Conservation (phyloP, 2,329 filamentous ascomycete species). For the Zasmidium cellare region DNA sequence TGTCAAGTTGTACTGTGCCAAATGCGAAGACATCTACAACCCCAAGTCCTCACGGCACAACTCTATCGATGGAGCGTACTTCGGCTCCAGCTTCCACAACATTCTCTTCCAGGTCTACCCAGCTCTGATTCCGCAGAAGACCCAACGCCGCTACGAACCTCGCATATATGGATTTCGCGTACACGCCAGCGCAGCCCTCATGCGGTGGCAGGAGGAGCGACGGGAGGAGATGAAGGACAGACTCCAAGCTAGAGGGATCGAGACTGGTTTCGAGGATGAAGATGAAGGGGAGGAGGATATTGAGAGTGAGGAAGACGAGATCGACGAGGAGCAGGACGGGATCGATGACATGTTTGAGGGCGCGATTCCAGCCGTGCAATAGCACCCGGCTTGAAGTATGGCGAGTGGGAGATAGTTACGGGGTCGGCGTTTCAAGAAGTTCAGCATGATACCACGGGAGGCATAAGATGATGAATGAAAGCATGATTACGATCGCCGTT, state of each 20-base stretch:
- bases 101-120: conserved; percentile 99
- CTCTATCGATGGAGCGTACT: conserved; percentile 95
- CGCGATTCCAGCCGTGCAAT: conserved; percentile 21
- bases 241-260: conserved; percentile 67
- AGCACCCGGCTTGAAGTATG: not conserved
- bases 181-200: conserved; percentile 81
- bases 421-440: not conserved
- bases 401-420: not conserved
- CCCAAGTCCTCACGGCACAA: conserved; percentile 96
- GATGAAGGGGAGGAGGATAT: conserved; percentile 61
- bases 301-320: conserved; percentile 56
- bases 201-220: conserved; percentile 84
- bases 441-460: not conserved
- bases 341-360: conserved; percentile 47
- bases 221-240: conserved; percentile 80
- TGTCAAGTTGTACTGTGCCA: conserved; percentile 95
- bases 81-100: conserved; percentile 97
- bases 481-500: too few relatives aligned
- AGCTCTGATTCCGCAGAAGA: conserved; percentile 82
- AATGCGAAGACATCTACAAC: conserved; percentile 98
- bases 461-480: too few relatives aligned
- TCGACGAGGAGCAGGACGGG: conserved; percentile 60
- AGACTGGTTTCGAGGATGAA: conserved; percentile 76
- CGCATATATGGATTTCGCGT: conserved; percentile 95
- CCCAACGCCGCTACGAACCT: conserved; percentile 80